Evolutionary conservation across 768 basidiomycete genomes (phyloP), one percentile per base, ranked within the genome.

Genomic region (Porpolomopsis calyptriformis): DNA sequence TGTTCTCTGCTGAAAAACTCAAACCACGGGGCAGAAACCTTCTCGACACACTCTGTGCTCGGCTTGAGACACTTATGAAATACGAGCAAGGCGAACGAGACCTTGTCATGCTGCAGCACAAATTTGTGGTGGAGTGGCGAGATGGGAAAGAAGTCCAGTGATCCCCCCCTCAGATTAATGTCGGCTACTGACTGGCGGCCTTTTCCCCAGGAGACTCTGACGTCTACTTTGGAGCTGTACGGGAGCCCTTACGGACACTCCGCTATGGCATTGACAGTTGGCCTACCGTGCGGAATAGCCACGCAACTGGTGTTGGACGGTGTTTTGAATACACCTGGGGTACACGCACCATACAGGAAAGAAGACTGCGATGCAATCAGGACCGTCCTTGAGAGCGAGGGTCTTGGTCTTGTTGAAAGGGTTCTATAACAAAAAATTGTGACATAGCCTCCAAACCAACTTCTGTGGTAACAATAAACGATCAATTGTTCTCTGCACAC

Each of bases 51-150:
- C 82, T 99, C 49, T 96, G 93, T 61, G 87, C 78, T 2, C 80
- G 74, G 18, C 76, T 99, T 40, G 93, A 99, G 71, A 77, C 71
- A 49, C 74, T 94, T 61, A 96, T 97, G 88, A 77, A 81, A 64
- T 97, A 94, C 66, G 85, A 82, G 52, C 66, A 72, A 39, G 89
- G 88, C 52, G 92, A 98, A 66, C 82, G 89, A 9, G 94, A 99
- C 64, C 77, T 98, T 50, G 88, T 99, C 49, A 89, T 98, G 82
- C 79, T 99, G 45, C 94, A 97, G 67, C 94, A 99, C 77, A 94
- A 93, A 71, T 98, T 99, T 60, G 67, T 89, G 55, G 82, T 98
- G 29, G 82, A 92, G 60, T 86, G 85, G 77, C 72, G 76, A 26
- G 89, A 97, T 57, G 92, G 94, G 39, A 73, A 66, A 40, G 68